phyloP scores from a whole-genome alignment of 495 filamentous ascomycete genomes.

The Platismatia glauca region DNA sequence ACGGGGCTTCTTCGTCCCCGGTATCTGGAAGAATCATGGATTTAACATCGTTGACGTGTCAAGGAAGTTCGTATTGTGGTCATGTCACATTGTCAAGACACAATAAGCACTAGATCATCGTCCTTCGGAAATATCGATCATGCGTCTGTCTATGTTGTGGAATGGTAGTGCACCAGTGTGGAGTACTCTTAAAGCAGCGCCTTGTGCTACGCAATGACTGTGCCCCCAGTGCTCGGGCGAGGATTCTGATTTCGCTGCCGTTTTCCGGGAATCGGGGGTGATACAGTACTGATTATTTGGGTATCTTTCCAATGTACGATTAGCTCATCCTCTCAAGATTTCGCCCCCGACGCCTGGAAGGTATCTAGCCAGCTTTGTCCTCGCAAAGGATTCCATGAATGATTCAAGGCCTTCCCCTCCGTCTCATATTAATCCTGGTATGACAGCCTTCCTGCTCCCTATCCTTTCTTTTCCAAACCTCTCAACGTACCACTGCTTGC shows the following conservation, averaged over 20 bases:
- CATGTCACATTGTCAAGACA: neutral
- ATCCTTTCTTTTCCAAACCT: conserved; percentile 77
- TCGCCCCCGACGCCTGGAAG: neutral
- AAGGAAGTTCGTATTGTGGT: neutral
- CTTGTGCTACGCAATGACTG: neutral
- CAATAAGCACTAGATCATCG: neutral
- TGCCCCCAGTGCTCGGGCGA: neutral
- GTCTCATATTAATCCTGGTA: conserved; percentile 45
- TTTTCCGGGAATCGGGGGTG: no score
- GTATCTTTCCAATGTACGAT: neutral
- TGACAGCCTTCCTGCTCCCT: conserved; percentile 64
- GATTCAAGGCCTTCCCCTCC: neutral
- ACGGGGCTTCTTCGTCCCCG: no score
- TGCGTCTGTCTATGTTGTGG: no score
- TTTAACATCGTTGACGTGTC: no score
- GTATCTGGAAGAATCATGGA: no score
- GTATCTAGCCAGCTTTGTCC: no score
- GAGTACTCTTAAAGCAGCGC: neutral
- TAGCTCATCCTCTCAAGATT: neutral
- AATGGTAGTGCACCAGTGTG: neutral
- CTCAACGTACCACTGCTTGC: conserved; percentile 77
- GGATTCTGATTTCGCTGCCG: no score
- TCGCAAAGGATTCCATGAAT: neutral
- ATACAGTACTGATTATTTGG: no score
- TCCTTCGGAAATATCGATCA: neutral